phyloP scores from a whole-genome alignment of 139 green algal species.

The Ettlia oleoabundans region DNA sequence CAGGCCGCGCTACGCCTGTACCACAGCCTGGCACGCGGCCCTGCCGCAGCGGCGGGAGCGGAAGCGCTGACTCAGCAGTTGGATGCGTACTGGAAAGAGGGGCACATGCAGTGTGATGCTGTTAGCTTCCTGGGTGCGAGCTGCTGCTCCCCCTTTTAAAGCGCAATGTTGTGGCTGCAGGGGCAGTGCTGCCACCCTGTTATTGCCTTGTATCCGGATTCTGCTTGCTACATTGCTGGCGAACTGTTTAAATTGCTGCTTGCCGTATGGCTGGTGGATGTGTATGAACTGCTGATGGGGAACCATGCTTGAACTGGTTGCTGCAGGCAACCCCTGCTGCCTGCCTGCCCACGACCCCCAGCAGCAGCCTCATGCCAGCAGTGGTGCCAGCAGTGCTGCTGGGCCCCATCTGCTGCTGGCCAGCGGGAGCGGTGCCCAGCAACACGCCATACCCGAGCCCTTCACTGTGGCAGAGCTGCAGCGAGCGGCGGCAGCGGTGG shows the following conservation, averaged over 20 bases:
- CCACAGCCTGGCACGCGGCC: slow-evolving; percentile 9
- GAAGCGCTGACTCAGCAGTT: not conserved
- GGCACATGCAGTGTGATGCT: slow-evolving; percentile 12
- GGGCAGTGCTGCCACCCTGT: too few relatives aligned
- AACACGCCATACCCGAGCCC: slow-evolving; percentile 22
- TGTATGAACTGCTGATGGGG: too few relatives aligned
- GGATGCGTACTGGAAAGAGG: slow-evolving; percentile 13
- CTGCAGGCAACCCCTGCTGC: slow-evolving; percentile 24
- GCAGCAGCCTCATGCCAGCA: slow-evolving; percentile 25
- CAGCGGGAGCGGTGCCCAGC: slow-evolving; percentile 17
- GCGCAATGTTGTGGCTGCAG: too few relatives aligned
- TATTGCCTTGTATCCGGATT: too few relatives aligned
- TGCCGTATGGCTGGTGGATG: not conserved
- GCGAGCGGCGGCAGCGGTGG: slow-evolving; percentile 10
- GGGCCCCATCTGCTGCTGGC: slow-evolving; percentile 2
- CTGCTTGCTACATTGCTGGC: not conserved
- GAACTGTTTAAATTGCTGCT: not conserved
- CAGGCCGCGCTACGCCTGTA: slow-evolving; percentile 21
- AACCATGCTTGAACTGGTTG: not conserved
- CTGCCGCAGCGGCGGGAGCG: not conserved
- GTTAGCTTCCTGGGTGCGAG: slow-evolving; percentile 12
- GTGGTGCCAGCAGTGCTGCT: not conserved
- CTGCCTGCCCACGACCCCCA: slow-evolving; percentile 15
- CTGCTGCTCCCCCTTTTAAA: not conserved
- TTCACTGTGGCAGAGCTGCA: slow-evolving; percentile 30